A percentile compares a stretch with the other conserved stretches of the same genome.
phyloP scores from a whole-genome alignment of 148 eudicot genomes.

The Vaccinium macrocarpon region DNA sequence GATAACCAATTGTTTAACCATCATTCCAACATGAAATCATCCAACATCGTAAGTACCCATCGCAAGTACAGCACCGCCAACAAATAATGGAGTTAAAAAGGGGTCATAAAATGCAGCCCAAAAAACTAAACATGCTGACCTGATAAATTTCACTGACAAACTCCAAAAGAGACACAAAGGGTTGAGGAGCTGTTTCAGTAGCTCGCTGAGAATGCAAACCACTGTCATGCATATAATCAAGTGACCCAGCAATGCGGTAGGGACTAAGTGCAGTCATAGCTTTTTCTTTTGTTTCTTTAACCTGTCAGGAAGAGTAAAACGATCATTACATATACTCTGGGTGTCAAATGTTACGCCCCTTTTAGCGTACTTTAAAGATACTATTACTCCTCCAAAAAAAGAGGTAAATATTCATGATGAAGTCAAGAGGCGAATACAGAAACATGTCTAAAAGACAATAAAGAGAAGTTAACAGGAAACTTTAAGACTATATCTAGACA shows the following conservation, averaged over 20 bases:
- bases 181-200: conserved; percentile 43
- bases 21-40: not conserved
- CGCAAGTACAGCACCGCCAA: not conserved
- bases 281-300: conserved; percentile 90
- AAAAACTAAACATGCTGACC: conserved; percentile 39
- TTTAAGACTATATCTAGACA: not conserved
- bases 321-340: not conserved
- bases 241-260: conserved; percentile 54
- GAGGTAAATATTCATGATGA: not conserved
- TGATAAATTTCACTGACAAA: conserved; percentile 95
- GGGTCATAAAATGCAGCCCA: not conserved
- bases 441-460: not conserved
- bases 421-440: not conserved
- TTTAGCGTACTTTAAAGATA: not conserved
- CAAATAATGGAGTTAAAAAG: not conserved
- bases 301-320: conserved; percentile 39
- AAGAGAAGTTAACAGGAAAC: not conserved
- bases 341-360: not conserved
- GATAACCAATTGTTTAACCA: not conserved
- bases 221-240: conserved; percentile 53
- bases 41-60: not conserved
- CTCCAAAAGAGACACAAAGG: conserved; percentile 88
- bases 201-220: conserved; percentile 45
- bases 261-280: conserved; percentile 81
- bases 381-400: not conserved